A percentile compares a stretch with the other conserved stretches of the same genome.
These are phyloP conservation scores for Apiotrichum porosum DNA, from an alignment of 1,284 basidiomycete genomes.

Conservation along the genomic window DNA sequence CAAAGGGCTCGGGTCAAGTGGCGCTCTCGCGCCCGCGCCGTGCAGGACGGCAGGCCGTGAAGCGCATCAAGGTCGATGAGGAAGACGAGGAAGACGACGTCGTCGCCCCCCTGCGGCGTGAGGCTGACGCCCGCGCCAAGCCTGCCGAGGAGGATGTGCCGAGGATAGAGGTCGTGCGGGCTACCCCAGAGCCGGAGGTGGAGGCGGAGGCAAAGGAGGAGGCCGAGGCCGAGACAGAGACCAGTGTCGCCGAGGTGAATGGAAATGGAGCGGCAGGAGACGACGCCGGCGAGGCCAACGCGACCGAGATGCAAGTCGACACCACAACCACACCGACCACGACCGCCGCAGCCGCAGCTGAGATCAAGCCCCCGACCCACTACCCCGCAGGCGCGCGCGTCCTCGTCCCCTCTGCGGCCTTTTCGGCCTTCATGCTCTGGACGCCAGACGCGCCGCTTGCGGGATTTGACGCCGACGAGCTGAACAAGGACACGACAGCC, in stretches of 20 bases:
- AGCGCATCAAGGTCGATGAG: conserved; percentile 29
- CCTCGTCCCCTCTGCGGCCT: conserved; percentile 26
- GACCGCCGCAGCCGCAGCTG: neutral
- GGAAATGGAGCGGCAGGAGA: neutral
- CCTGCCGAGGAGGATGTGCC: neutral
- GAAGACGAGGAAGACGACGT: conserved; percentile 10
- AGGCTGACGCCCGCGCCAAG: neutral
- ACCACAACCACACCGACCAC: neutral
- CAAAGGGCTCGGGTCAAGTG: conserved; percentile 33
- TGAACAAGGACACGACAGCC: neutral
- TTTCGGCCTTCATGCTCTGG: conserved; percentile 36
- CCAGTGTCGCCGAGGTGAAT: conserved; percentile 21
- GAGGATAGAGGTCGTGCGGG: neutral
- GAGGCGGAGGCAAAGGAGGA: neutral
- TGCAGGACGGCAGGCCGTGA: conserved; percentile 2
- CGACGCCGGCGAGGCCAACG: neutral
- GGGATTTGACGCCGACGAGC: conserved; percentile 28
- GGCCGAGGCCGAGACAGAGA: neutral
- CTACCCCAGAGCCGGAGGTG: neutral
- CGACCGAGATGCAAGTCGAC: neutral
- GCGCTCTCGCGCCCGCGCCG: conserved; percentile 29
- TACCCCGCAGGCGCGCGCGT: conserved; percentile 8
- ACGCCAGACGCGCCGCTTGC: conserved; percentile 38
- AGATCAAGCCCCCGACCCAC: too few relatives aligned
- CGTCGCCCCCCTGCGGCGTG: neutral